Base-by-base conservation (phyloP, 2,329 filamentous ascomycete genomes). In the Penicillium sp. region DNA sequence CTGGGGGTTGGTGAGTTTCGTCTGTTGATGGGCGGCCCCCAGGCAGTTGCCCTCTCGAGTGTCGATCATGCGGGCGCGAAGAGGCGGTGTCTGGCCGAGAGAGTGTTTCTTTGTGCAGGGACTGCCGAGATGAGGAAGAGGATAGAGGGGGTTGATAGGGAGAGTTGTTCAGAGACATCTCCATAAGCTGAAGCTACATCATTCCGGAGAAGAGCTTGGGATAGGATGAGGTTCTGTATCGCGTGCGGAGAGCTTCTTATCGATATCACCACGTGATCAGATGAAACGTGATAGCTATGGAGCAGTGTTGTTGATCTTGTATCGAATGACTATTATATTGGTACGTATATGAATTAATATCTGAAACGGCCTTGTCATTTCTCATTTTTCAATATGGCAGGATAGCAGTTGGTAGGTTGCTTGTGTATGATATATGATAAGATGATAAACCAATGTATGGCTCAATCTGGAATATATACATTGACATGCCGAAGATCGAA, bases 131-230 rank as follows among this genome's bases (percentile, higher is more conserved):
- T n/a, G 69, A 64, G 3, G 70, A 69, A 8, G 70, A 67, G 18
- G 72, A 69, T 18, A 66, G 55, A 16, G 63, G 40, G 31, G 50
- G 35, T 10, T 55, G 50, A 24, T 49, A 32, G 24, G 61, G 60
- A 11, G 57, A 54, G 20, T 63, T 64, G 47, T 67, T 63, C 53
- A 72, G 59, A 67, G 73, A 74, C 73, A 75, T 75, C 49, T 66
- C 66, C 61, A 57, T 61, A 53, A 49, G 40, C 52, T 43, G 31
- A 53, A 46, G 58, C 67, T 74, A 72, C 71, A 73, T 73, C 55
- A 57, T 68, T 47, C 52, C 45, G 37, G 45, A 57, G 51, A 37
- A 43, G 26, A 44, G 20, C 38, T 45, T 35, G 16, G 22, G 50
- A 51, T 42, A 47, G 37, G 40, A 49, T 54, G 43, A 55, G 37